Percentiles rank a stretch among this genome's conserved stretches.
These are phyloP conservation scores for Lindgomyces ingoldianus DNA, from an alignment of 495 filamentous ascomycete species.

Conservation along the genomic window DNA sequence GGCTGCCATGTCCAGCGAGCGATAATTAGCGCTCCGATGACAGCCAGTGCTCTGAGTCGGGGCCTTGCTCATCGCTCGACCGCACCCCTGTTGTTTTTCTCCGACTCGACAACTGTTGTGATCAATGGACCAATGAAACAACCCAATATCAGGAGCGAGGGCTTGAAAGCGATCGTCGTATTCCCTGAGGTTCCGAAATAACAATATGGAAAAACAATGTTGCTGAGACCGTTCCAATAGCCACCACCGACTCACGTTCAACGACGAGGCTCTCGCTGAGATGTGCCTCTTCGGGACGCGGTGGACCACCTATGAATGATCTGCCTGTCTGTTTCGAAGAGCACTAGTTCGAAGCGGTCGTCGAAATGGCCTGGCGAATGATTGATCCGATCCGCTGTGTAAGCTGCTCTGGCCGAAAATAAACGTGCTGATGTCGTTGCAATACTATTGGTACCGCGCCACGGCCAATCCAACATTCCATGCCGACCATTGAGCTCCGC, in stretches of 20 bases:
- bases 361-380: constrained; percentile 24
- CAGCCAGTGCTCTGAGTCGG: constrained; percentile 24
- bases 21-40: constrained; percentile 33
- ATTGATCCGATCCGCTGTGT: constrained; percentile 34
- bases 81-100: constrained; percentile 34
- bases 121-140: constrained; percentile 23
- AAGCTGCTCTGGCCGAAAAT: constrained; percentile 25
- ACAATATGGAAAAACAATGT: constrained; percentile 37
- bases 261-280: constrained; percentile 14
- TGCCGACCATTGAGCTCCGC: constrained; percentile 15
- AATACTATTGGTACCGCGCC: constrained; percentile 27
- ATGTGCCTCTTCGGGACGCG: background rate
- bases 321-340: background rate
- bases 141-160: constrained; percentile 21
- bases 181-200: constrained; percentile 38
- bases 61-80: background rate
- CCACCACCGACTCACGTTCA: constrained; percentile 6
- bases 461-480: constrained; percentile 29
- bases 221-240: constrained; percentile 36
- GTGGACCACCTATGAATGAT: constrained; percentile 3
- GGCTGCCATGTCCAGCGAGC: background rate
- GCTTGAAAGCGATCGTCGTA: constrained; percentile 37
- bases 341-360: constrained; percentile 12
- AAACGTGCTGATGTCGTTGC: constrained; percentile 33
- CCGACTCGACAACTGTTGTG: constrained; percentile 26